Conservation (phyloP, 1,284 basidiomycete genomes). For the Cutaneotrichosporon cavernicola region DNA sequence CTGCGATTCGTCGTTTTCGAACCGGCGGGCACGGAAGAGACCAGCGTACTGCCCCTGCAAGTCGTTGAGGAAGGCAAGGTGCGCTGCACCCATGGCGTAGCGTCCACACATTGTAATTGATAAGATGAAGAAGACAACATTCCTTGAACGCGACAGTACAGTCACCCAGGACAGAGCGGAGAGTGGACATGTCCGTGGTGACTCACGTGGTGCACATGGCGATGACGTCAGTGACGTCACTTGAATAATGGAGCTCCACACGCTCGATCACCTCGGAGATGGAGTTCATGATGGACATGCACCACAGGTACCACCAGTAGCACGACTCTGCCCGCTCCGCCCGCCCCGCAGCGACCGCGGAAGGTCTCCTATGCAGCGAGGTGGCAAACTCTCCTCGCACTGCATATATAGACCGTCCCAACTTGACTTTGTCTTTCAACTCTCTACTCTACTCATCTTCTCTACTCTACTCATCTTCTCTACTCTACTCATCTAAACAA, state of each 20-base stretch:
- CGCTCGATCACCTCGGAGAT: neutral
- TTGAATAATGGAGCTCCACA: neutral
- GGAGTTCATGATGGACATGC: too few relatives aligned
- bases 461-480: conserved; percentile 10
- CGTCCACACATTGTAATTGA: conserved; percentile 41
- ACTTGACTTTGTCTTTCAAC: neutral
- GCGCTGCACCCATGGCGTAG: conserved; percentile 43
- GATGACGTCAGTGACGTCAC: neutral
- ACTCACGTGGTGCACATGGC: neutral
- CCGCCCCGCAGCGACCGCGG: too few relatives aligned
- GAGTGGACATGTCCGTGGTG: neutral
- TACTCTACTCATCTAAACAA: conserved; percentile 7
- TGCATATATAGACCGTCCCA: too few relatives aligned
- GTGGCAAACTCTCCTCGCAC: too few relatives aligned
- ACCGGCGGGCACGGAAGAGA: conserved; percentile 16
- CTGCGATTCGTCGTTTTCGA: conserved; percentile 12
- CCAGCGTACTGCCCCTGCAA: conserved; percentile 24
- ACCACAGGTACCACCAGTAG: too few relatives aligned
- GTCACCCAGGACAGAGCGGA: neutral
- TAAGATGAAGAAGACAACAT: too few relatives aligned
- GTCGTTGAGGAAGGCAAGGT: conserved; percentile 23
- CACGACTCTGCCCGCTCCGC: too few relatives aligned
- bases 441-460: too few relatives aligned
- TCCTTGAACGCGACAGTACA: neutral
- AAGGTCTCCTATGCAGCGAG: too few relatives aligned